Base-by-base conservation (phyloP, 108 stramenopile species). In the Schizochytrium sp. region DNA sequence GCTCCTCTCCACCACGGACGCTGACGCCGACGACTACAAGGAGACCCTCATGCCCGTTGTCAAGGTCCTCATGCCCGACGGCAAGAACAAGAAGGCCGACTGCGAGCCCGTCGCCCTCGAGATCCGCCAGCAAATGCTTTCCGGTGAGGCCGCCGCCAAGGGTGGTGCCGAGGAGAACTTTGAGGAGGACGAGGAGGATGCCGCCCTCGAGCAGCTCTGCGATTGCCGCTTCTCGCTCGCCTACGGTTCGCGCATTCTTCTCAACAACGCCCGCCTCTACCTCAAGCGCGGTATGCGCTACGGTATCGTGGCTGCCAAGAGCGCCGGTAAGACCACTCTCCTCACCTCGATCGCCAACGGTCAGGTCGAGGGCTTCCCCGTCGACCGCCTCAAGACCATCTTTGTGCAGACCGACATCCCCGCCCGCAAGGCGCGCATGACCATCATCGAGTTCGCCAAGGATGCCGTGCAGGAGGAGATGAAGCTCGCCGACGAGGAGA, bases 371-470 rank as follows among this genome's bases (percentile, higher is more conserved):
- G 99, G 99, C 57, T 99, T 99, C 96, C 99, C 99, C 57, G 97
- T 98, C n/a, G 92, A 72, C 72, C 93, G 95, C 76, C 98, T 99
- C 44, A 96, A 97, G 63, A 99, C 99, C 47, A 97, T 99, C 58
- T 99, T 99, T 92, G 99, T 99, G 72, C 98, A 99, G 93, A 97
- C 98, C 69, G 99, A 99, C 93, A 99, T 99, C 89, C 97, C 97
- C 88, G 99, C 98, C 88, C 97, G 98, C 92, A 96, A 97, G 91
- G 96, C 96, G 51, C 98, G 98, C 91, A 93, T 98, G 91, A 96
- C 97, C 28, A 98, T 98, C 72, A 93, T 98, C 87, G 98, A 99
- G 69, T 99, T 98, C 91, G 95, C 98, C 72, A 92, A 96, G 90
- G 90, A 95, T 72, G 98, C 98, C 94, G 89, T 90, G 59, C 95